phyloP scores from a whole-genome alignment of 116 monocot species.

The Posidonia oceanica region DNA sequence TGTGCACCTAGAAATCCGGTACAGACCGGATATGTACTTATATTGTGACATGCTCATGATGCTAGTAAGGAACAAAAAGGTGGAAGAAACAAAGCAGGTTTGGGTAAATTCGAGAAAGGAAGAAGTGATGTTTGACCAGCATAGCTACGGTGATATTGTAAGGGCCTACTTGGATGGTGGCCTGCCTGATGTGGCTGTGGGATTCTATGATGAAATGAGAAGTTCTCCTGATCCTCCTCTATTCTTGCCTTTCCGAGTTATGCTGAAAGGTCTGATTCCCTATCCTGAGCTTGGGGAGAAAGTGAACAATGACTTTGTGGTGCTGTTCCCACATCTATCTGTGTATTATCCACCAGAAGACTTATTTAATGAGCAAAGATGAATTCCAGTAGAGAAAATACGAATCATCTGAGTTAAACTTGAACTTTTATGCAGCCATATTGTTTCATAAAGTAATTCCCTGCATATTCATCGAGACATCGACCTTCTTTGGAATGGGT shows the following conservation, averaged over 20 bases:
- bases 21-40: conserved; percentile 90
- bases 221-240: too few relatives aligned
- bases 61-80: conserved; percentile 76
- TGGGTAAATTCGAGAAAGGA: conserved; percentile 45
- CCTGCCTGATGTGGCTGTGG: conserved; percentile 64
- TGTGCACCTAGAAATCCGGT: conserved; percentile 88
- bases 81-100: conserved; percentile 28
- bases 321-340: conserved; percentile 67
- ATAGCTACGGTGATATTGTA: conserved; percentile 82
- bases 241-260: too few relatives aligned
- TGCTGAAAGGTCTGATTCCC: conserved; percentile 56
- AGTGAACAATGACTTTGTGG: conserved; percentile 73
- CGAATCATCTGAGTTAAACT: too few relatives aligned
- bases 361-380: conserved; percentile 13
- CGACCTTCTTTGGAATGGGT: too few relatives aligned
- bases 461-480: too few relatives aligned
- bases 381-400: too few relatives aligned
- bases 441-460: too few relatives aligned
- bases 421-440: too few relatives aligned
- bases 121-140: conserved; percentile 70
- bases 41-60: conserved; percentile 90
- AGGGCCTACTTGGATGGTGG: conserved; percentile 67
- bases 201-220: conserved; percentile 63
- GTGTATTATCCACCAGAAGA: conserved; percentile 78
- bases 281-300: conserved; percentile 71